These are phyloP conservation scores for Glycine soja DNA, from an alignment of 306 rosid species.

Conservation along the genomic window DNA sequence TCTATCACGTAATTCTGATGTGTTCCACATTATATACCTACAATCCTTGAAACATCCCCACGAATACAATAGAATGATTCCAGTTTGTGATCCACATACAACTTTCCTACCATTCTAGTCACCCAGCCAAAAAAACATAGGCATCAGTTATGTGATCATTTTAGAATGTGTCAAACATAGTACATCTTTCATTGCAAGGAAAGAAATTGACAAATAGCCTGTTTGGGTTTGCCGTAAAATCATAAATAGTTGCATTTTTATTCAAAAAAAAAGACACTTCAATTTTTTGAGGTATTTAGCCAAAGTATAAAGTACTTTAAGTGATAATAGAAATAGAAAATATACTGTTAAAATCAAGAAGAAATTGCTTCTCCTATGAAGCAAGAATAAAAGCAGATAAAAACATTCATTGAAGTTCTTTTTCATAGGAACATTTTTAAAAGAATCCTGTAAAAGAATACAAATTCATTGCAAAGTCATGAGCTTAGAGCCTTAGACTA, in stretches of 20 bases:
- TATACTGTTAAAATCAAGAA: background rate
- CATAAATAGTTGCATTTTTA: background rate
- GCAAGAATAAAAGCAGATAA: too few species aligned
- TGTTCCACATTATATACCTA: constrained; percentile 59
- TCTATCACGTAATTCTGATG: constrained; percentile 20
- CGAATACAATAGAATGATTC: constrained; percentile 75
- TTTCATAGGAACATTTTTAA: background rate
- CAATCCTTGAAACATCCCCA: constrained; percentile 96
- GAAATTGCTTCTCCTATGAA: too few species aligned
- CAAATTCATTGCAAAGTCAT: background rate
- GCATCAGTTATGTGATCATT: constrained; percentile 27
- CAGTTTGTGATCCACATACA: constrained; percentile 86
- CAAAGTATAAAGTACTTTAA: background rate
- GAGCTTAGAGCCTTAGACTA: background rate
- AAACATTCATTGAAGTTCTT: background rate
- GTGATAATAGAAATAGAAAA: background rate
- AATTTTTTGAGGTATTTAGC: constrained; percentile 1
- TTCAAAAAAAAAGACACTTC: background rate
- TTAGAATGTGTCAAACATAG: background rate
- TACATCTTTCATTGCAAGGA: background rate
- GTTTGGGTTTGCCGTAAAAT: constrained; percentile 5
- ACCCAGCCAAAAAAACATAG: constrained; percentile 13
- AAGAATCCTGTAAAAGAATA: background rate
- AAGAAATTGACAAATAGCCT: constrained; percentile 2
- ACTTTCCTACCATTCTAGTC: constrained; percentile 87